These are phyloP conservation scores for Starmerella floris DNA, from an alignment of 805 yeast species.

Conservation along the genomic window DNA sequence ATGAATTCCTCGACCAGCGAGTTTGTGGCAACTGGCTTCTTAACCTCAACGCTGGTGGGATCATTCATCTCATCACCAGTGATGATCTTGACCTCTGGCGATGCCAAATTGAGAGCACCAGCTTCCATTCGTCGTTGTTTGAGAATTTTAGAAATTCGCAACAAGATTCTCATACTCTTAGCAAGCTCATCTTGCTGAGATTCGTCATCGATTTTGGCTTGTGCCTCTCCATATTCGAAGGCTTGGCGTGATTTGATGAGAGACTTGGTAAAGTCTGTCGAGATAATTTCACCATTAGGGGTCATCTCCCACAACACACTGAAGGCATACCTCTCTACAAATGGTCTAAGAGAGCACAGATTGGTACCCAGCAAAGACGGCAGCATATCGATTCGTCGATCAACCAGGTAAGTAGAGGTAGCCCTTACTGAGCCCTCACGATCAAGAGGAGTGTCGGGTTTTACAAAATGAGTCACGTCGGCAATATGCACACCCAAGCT, in stretches of 20 bases:
- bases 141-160: conserved; percentile 66
- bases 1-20: conserved; percentile 96
- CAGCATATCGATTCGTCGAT: conserved; percentile 96
- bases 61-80: conserved; percentile 96
- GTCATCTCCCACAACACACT: conserved; percentile 94
- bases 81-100: conserved; percentile 95
- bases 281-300: conserved; percentile 68
- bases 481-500: conserved; percentile 99
- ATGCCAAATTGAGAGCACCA: conserved; percentile 92
- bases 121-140: conserved; percentile 79
- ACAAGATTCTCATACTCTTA: conserved; percentile 70
- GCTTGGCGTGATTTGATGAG: conserved; percentile 87
- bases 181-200: conserved; percentile 72
- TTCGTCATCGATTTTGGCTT: conserved; percentile 71
- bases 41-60: conserved; percentile 89
- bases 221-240: conserved; percentile 89
- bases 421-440: conserved; percentile 95
- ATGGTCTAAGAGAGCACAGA: conserved; percentile 85
- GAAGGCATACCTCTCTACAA: conserved; percentile 91
- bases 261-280: conserved; percentile 69
- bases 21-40: conserved; percentile 75
- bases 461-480: conserved; percentile 94
- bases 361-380: conserved; percentile 93
- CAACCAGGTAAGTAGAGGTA: conserved; percentile 92
- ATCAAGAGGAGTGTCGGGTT: conserved; percentile 81